Base-by-base conservation (phyloP, 2,329 filamentous ascomycete species). In the Microcyclosporella mali region DNA sequence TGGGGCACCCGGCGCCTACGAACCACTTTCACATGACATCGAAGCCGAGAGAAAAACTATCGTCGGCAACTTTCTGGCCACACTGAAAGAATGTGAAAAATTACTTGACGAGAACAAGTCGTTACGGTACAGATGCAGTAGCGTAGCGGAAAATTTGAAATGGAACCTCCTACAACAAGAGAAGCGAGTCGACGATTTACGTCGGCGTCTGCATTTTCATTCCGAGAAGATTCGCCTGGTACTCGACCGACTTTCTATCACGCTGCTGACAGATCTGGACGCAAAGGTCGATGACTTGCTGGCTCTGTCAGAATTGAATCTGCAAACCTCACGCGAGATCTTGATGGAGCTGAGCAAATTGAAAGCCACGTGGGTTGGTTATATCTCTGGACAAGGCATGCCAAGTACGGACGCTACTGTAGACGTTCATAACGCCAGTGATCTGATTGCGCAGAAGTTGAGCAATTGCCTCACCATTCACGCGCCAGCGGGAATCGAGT, bases 201-300 rank as follows among this genome's bases (percentile, higher is more conserved):
- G 54, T 10, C 39, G 37, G 12, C 48, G 52, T 4, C 30, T 55
- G 15, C 50, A 56, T 10, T 51, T 49, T 15, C 54, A 56, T 30
- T 41, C 46, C 2, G 39, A 53, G 29, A 55, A 55, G 39, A 52
- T 56, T 21, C 43, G 41, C 9, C 45, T 52, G 11, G 48, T 55
- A 35, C 36, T 55, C 11, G 50, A 53, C 30, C 40, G 48, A 10
- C 31, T 53, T 12, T 42, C 37, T 7, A 37, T 55, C 21, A 45
- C 40, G 28, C 37, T 55, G 10, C 43, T 53, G 15, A 47, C 50
- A 6, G 46, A 50, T 34, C 27, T 51, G 4, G 48, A 49, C 29
- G 52, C 46, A 16, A 46, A 49, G 33, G 49, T 47, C 2, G 42
- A 51, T 28, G 51, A 56, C 17, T 46, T 53, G 8, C 41, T 53